These are phyloP conservation scores for Coccomyxa subellipsoidea DNA, from an alignment of 163 green algal genomes.

Conservation along the genomic window DNA sequence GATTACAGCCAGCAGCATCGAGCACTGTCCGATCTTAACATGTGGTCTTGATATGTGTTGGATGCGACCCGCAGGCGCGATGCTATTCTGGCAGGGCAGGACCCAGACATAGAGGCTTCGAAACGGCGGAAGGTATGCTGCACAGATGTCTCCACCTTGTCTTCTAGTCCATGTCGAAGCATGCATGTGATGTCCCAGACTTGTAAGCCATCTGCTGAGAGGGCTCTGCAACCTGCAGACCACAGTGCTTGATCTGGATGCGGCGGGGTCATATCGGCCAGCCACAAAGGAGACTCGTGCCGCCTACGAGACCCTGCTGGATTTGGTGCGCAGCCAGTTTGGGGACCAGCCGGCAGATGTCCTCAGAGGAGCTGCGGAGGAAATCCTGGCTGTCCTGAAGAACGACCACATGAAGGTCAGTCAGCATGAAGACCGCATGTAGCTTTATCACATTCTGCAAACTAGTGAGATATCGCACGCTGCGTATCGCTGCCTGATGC, in stretches of 20 bases:
- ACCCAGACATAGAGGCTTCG: neutral
- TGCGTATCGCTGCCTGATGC: too few relatives aligned
- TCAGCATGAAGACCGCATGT: neutral
- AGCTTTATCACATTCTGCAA: too few relatives aligned
- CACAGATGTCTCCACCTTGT: too few relatives aligned
- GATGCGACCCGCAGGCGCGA: slow-evolving; percentile 3
- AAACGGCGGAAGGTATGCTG: slow-evolving; percentile 1
- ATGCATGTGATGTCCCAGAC: too few relatives aligned
- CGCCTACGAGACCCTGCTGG: slow-evolving; percentile 91
- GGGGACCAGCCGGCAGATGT: slow-evolving; percentile 94
- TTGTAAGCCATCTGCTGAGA: too few relatives aligned
- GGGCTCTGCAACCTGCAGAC: too few relatives aligned
- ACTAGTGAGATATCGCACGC: too few relatives aligned
- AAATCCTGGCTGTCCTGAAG: slow-evolving; percentile 92
- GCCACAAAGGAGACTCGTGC: slow-evolving; percentile 84
- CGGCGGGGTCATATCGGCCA: slow-evolving; percentile 76
- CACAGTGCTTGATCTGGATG: slow-evolving; percentile 77
- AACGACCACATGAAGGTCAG: slow-evolving; percentile 61
- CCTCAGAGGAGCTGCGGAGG: slow-evolving; percentile 91
- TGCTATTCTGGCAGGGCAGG: neutral
- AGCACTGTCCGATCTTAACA: too few relatives aligned
- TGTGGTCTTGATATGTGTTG: too few relatives aligned
- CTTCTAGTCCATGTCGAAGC: too few relatives aligned
- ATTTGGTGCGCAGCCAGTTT: slow-evolving; percentile 77
- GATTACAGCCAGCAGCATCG: too few relatives aligned